Conservation (phyloP, 768 basidiomycete genomes). For the Tricholoma terreum region DNA sequence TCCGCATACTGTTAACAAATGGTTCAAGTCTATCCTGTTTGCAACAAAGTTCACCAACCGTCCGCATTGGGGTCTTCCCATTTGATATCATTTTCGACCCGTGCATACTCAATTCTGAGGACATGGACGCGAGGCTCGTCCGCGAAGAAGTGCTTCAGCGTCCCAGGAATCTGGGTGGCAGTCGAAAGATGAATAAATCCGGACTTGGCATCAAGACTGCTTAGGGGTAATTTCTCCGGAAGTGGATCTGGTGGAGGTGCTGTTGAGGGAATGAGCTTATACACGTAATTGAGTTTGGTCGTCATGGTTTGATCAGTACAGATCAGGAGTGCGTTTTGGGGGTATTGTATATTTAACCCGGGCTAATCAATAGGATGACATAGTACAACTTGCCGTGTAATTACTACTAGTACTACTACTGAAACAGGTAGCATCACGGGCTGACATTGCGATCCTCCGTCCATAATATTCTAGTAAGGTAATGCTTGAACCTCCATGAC, state of each 20-base stretch:
- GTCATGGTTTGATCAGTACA: neutral
- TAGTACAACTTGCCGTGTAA: no score
- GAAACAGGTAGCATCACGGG: neutral
- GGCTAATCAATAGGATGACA: no score
- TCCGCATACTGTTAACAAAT: conserved; percentile 32
- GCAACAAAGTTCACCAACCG: conserved; percentile 10
- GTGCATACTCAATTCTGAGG: conserved; percentile 41
- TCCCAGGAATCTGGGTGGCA: conserved; percentile 43
- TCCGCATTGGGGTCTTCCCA: conserved; percentile 49
- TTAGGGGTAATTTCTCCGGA: conserved; percentile 48
- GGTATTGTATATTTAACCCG: no score
- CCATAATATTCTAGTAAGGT: neutral
- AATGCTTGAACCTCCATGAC: conserved; percentile 17
- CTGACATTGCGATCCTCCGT: neutral
- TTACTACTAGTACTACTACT: no score
- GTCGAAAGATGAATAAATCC: conserved; percentile 58
- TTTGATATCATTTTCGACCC: conserved; percentile 37
- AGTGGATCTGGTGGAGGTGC: conserved; percentile 39
- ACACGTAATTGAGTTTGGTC: conserved; percentile 48
- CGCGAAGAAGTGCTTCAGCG: conserved; percentile 44
- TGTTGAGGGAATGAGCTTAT: conserved; percentile 53
- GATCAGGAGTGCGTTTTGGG: no score
- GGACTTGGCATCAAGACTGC: conserved; percentile 40
- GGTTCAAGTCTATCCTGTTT: neutral
- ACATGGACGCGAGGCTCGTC: conserved; percentile 38